Evolutionary conservation across 495 filamentous ascomycete genomes (phyloP).

Genomic region (Aspergillus kassunensis): DNA sequence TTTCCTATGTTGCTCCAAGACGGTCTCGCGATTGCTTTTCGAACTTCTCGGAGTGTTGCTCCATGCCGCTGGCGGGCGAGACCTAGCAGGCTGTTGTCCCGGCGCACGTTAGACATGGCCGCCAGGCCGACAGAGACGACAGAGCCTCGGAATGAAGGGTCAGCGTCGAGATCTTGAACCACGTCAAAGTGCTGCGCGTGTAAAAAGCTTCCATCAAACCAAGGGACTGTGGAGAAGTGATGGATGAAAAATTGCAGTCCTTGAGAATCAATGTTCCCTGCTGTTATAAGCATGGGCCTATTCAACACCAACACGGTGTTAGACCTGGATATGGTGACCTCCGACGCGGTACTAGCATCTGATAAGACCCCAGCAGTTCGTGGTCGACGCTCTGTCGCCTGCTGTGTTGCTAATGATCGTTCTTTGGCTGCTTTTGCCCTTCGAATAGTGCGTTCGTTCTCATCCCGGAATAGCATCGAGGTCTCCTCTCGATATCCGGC

Average conservation of each 20-base stretch:
- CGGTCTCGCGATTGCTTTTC: neutral
- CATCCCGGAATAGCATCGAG: constrained; percentile 4
- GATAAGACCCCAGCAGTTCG: neutral
- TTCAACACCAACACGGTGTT: neutral
- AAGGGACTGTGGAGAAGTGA: constrained; percentile 1
- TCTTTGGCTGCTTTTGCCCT: constrained; percentile 1
- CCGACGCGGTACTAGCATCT: neutral
- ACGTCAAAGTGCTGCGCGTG: neutral
- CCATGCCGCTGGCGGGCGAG: constrained; percentile 5
- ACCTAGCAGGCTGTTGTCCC: neutral
- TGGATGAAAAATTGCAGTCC: constrained; percentile 5
- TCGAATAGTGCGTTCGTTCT: constrained; percentile 10
- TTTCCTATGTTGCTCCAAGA: neutral
- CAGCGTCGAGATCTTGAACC: neutral
- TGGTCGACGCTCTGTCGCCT: neutral
- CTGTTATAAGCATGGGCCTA: neutral
- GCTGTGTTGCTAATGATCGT: neutral
- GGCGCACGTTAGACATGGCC: constrained; percentile 7
- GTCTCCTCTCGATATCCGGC: constrained; percentile 5
- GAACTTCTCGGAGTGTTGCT: neutral
- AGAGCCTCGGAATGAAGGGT: neutral
- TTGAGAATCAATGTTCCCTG: neutral
- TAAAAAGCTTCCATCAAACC: neutral
- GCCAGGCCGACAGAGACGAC: constrained; percentile 5
- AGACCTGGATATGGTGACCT: neutral